Base-by-base conservation (phyloP, 768 basidiomycete species). In the Boletus coccyginus region DNA sequence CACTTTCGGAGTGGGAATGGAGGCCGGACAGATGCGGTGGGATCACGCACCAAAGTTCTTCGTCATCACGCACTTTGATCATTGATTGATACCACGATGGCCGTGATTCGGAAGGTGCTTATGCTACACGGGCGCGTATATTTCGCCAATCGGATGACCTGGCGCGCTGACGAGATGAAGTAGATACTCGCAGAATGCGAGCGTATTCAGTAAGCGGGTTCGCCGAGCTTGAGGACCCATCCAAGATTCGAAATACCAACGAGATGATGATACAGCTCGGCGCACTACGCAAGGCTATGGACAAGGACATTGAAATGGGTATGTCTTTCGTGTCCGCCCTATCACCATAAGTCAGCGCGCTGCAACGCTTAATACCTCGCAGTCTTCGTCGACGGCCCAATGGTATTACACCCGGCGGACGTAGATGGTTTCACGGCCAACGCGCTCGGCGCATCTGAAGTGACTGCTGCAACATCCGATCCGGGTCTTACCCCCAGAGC, bases 361-460 rank as follows among this genome's bases (percentile, higher is more conserved):
- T 35, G 46, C 55, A 58, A 17, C 38, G 45, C 32, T 40, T 32
- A n/a, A n/a, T n/a, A 6, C 11, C 0, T 33, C 42, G 2, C 59
- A 92, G 91, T 92, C 5, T 90, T 91, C 66, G 64, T 89, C 33
- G 87, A 92, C 59, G 91, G 79, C 0, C 89, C 89, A 2, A 77
- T 82, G 45, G 74, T 89, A 41, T 75, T 93, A 11, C 76, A 81
- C 32, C 88, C 88, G 1, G 84, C 75, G 12, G 90, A 92, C 60
- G 67, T 89, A 14, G 73, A 73, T 39, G 62, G 67, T 5, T 32
- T 53, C n/a, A 55, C 62, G 31, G 54, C 70, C 5, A 57, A 62
- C 24, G 64, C 66, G 6, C 58, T 79, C 13, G 80, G 77, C 24
- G 76, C 77, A n/a, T 60, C 69, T 6, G 81, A 77, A 50, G 67